These are phyloP conservation scores for Populus pruinosa DNA, from an alignment of 345 rosid genomes.

Conservation along the genomic window DNA sequence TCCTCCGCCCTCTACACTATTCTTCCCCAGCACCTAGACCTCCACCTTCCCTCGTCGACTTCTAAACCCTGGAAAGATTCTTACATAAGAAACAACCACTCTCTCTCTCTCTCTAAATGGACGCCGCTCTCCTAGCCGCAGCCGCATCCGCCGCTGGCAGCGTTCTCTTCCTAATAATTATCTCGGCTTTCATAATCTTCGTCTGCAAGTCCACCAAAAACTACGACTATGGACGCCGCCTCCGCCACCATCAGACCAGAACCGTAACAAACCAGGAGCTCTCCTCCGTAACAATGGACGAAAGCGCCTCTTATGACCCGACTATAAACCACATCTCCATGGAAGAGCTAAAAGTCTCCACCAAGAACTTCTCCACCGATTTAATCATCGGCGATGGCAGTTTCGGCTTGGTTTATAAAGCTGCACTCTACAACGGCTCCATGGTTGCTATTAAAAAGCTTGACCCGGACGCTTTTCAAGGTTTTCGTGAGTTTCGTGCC, in stretches of 20 bases:
- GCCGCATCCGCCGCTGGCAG: conserved; percentile 27
- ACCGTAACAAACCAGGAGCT: conserved; percentile 17
- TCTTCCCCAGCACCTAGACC: neutral
- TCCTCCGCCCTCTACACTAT: conserved; percentile 8
- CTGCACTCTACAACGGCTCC: conserved; percentile 46
- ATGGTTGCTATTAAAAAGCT: conserved; percentile 83
- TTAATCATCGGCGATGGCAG: conserved; percentile 86
- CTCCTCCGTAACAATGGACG: conserved; percentile 23
- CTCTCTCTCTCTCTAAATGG: conserved; percentile 24
- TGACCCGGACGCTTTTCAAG: conserved; percentile 76
- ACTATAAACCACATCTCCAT: conserved; percentile 54
- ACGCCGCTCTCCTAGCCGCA: neutral
- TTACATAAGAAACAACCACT: neutral
- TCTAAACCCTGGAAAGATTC: conserved; percentile 14
- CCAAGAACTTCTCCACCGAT: conserved; percentile 63
- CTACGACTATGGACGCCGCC: neutral
- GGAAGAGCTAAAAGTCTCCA: conserved; percentile 56
- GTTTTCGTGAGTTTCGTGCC: conserved; percentile 77
- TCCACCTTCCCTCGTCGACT: conserved; percentile 7
- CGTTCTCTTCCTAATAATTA: conserved; percentile 24
- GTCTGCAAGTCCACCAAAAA: conserved; percentile 22
- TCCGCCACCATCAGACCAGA: conserved; percentile 3
- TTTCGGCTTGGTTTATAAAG: conserved; percentile 78
- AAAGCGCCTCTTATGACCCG: conserved; percentile 61
- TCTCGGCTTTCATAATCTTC: conserved; percentile 23